Base-by-base conservation (phyloP, 2,329 filamentous ascomycete species). In the Shiraia sp. region DNA sequence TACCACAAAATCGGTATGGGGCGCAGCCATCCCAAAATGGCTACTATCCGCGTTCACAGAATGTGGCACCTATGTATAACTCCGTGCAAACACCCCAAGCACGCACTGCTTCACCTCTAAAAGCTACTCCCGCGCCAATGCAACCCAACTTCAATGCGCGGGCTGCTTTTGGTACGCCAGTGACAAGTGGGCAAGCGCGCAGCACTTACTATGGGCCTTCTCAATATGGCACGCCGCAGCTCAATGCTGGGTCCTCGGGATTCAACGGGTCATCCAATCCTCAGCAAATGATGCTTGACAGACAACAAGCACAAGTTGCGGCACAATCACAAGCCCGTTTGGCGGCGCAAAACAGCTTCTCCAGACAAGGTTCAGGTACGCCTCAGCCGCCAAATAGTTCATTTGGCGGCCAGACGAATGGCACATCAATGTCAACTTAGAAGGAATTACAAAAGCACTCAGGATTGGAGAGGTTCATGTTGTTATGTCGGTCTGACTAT, bases 21-120 rank as follows among this genome's bases (percentile, higher is more conserved):
- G 37, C 52, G 30, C 61, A 63, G 29, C 49, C 53, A 32, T 40
- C 50, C 5, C 60, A 59, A 39, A 64, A 63, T 29, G 64, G 60
- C 10, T 71, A 63, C 46, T 62, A 60, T 19, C 63, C 63, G 26
- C 58, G 66, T 13, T 57, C 66, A 13, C 63, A 66, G 29, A 63
- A 61, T 27, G 59, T 61, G 6, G 59, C 63, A 6, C 60, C 65
- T 2, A 60, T 66, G 53, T 69, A 68, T 38, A 57, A 48, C 14
- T 44, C 57, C 3, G 48, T 46, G 4, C 61, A 53, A 14, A 62
- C 58, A 34, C 56, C 60, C 7, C 65, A 65, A 34, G 50, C 55
- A 35, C 66, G 62, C 27, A 68, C 58, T 22, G 61, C 40, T 2
- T 69, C 66, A n/a, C 68, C 68, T 3, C 53, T 71, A n/a, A 71